phyloP scores from a whole-genome alignment of 202 grass and related monocot genomes.

The Schoenoplectus triqueter region DNA sequence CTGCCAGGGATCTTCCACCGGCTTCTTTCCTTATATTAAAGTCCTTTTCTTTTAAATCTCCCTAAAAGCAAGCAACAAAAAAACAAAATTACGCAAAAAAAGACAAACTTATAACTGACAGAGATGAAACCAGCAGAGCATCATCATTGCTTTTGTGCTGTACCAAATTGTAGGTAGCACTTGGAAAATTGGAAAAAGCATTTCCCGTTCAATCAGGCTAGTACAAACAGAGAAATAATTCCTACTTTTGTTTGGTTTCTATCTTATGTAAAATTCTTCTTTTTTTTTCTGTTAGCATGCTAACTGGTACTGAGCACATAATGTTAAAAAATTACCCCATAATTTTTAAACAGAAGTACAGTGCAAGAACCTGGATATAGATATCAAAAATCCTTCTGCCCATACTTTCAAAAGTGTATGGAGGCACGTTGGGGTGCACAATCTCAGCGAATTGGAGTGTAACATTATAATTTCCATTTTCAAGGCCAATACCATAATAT shows the following conservation, averaged over 20 bases:
- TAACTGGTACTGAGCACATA: neutral
- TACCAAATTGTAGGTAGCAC: neutral
- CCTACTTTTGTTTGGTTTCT: neutral
- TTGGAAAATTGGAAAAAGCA: neutral
- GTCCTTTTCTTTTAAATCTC: slow-evolving; percentile 57
- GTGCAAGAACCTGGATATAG: slow-evolving; percentile 66
- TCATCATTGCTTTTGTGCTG: neutral
- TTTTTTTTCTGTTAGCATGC: neutral
- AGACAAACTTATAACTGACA: neutral
- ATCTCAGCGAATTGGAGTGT: slow-evolving; percentile 82
- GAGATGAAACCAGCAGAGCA: neutral
- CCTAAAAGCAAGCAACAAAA: slow-evolving; percentile 48
- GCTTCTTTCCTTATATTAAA: slow-evolving; percentile 80
- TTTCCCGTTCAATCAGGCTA: neutral
- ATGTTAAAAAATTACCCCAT: neutral
- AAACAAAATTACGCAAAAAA: neutral
- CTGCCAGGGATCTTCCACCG: slow-evolving; percentile 54
- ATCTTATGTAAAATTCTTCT: neutral
- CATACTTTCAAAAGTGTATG: slow-evolving; percentile 46
- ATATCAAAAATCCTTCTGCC: slow-evolving; percentile 94
- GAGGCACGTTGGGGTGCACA: slow-evolving; percentile 47
- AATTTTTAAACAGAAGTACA: slow-evolving; percentile 6
- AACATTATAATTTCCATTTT: slow-evolving; percentile 86
- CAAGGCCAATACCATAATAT: slow-evolving; percentile 82
- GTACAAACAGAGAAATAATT: neutral